phyloP scores from a whole-genome alignment of 352 stramenopile genomes.

The Blastocystis sp. region DNA sequence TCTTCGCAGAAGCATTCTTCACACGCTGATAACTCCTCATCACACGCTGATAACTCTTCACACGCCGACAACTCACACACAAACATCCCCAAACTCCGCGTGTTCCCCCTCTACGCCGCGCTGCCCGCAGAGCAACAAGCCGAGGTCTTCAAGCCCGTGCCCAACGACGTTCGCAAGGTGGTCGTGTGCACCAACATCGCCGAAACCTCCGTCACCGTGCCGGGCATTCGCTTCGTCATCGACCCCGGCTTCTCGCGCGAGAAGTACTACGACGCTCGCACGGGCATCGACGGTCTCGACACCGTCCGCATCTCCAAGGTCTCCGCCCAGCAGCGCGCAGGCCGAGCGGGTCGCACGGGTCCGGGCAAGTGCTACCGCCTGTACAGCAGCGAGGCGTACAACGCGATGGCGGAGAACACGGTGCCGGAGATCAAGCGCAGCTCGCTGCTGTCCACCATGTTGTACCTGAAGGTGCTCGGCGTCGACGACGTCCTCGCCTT shows the following conservation, averaged over 20 bases:
- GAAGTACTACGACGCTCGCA: slow-evolving; percentile 85
- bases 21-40: background rate
- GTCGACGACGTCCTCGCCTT: slow-evolving; percentile 91
- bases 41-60: too few relatives aligned
- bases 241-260: slow-evolving; percentile 92
- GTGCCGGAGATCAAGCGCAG: slow-evolving; percentile 82
- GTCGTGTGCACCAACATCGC: slow-evolving; percentile 93
- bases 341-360: slow-evolving; percentile 87
- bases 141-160: slow-evolving; percentile 81
- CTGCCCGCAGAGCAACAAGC: slow-evolving; percentile 83
- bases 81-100: slow-evolving; percentile 14
- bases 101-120: slow-evolving; percentile 85
- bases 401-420: slow-evolving; percentile 75
- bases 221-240: slow-evolving; percentile 92
- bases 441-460: slow-evolving; percentile 81
- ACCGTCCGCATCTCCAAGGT: slow-evolving; percentile 81
- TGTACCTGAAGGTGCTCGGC: slow-evolving; percentile 83
- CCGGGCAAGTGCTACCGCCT: slow-evolving; percentile 92
- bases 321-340: slow-evolving; percentile 85
- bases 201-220: slow-evolving; percentile 94
- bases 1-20: background rate
- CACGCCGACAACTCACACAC: too few relatives aligned
- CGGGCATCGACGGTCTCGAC: slow-evolving; percentile 86
- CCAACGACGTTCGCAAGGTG: slow-evolving; percentile 81
- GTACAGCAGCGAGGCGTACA: slow-evolving; percentile 79